Evolutionary conservation across 768 basidiomycete species (phyloP), one percentile per base, ranked within the genome.

Genomic region (Crepidotus variabilis): DNA sequence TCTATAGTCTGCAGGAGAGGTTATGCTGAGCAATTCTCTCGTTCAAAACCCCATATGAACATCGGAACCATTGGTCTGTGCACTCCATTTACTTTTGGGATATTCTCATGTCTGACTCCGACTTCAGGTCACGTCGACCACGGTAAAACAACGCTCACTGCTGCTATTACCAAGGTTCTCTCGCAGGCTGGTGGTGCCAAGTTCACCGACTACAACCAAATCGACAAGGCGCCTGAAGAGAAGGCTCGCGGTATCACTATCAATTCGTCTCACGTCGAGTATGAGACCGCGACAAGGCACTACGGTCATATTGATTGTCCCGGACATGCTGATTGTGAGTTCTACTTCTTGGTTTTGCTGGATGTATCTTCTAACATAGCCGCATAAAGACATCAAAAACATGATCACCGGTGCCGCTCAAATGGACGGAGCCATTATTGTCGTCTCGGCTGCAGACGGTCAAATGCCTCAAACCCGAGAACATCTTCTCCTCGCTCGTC

Each of bases 401-500:
- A 97, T 97, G 94, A 98, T 98, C 67, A 98, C 96, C 49, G 95
- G 95, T 71, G 95, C 95, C 54, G 94, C 96, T 33, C 95, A 97
- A 69, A 96, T 98, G 88, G 95, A 98, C 64, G 92, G 92, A 61
- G 90, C 89, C 62, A 94, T 94, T 65, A 93, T 94, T 65, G 92
- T 98, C 62, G 97, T 99, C 28, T 97, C 97, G 50, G 97, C 97
- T 28, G 96, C 93, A 10, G 97, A 99, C 69, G 97, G 97, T 63
- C 95, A 98, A 75, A 99, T 99, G 97, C 97, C 96, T 54, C 96
- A 98, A 73, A 99, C 97, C 50, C 88, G 95, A 65, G 97, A 99
- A 78, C 97, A 99, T 75, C 75, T 99, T 59, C 88, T 99, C 53
- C 86, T 99, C 49, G 96, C 96, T 64, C 92, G 94, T 67, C 97